Base-by-base conservation (phyloP, 2,329 filamentous ascomycete genomes). In the Exophiala bonariae region DNA sequence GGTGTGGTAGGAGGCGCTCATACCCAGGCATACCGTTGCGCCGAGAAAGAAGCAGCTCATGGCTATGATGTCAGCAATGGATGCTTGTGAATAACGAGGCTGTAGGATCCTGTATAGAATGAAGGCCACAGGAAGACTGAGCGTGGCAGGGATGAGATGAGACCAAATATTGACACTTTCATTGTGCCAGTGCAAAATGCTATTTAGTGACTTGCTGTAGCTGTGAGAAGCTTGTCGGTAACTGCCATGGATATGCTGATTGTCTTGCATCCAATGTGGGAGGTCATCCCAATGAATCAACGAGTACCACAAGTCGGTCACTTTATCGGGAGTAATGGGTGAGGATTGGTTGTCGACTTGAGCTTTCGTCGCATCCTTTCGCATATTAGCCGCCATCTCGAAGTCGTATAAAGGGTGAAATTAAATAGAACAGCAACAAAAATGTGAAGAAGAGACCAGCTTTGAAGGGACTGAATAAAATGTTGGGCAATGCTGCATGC, bases 1-100 rank as follows among this genome's bases (percentile, higher is more conserved):
- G 2, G 87, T 80, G 65, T 99, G 93, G 64, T 84, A 99, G 2
- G 85, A 87, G 4, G 89, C 86, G 58, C 86, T 90, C 83, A 91
- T 88, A 17, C 86, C 85, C 42, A 93, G 72, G 60, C 88, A 92
- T 26, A 81, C 61, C 20, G 83, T 77, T 2, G 86, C 87, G 35
- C 89, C 89, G 18, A 73, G 72, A 60, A 95, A 90, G 75, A 93
- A 96, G 69, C 84, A 90, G 1, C 74, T 71, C 64, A 95, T 89
- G 22, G 82, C 87, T 28, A 82, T 54, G n/a, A 88, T 73, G 64
- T 95, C 89, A 3, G 77, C 69, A 7, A 62, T 50, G 7, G 74
- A 75, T 5, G 87, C 86, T 2, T 76, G 73, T 7, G 74, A 74
- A 61, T 91, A 92, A 7, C 87, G 80, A 30, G 85, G 80, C 10